Percentiles rank a stretch among this genome's conserved stretches.
Evolutionary conservation across 2,329 filamentous ascomycete species (phyloP).

Genomic region (Fusarium euwallaceae): DNA sequence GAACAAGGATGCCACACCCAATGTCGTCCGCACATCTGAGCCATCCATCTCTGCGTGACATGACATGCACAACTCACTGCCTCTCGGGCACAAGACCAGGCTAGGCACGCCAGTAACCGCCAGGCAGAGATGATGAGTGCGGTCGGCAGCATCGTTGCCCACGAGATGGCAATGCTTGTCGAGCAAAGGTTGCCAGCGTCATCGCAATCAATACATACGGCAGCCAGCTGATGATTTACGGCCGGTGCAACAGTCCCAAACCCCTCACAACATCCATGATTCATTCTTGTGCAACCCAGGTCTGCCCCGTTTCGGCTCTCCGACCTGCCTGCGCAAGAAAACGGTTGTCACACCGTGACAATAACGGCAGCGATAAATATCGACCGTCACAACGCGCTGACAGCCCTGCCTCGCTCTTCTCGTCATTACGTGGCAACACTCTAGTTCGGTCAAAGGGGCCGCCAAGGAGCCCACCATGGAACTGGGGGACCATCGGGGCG

Average conservation of each 20-base stretch:
- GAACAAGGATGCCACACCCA: constrained; percentile 39
- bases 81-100: constrained; percentile 15
- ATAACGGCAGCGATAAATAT: constrained; percentile 18
- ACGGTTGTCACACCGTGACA: constrained; percentile 15
- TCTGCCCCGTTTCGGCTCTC: constrained; percentile 5
- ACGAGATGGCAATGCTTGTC: constrained; percentile 21
- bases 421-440: constrained; percentile 48
- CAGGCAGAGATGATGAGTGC: constrained; percentile 31
- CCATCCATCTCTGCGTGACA: constrained; percentile 45
- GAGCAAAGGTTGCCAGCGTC: constrained; percentile 33
- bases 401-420: constrained; percentile 37
- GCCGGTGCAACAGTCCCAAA: constrained; percentile 27
- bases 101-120: constrained; percentile 33
- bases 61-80: constrained; percentile 43
- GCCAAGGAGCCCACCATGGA: constrained; percentile 41
- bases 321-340: constrained; percentile 2
- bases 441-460: constrained; percentile 46
- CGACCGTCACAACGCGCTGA: constrained; percentile 18
- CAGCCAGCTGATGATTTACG: constrained; percentile 22
- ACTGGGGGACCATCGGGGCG: constrained; percentile 37
- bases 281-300: constrained; percentile 11
- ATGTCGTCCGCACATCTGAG: constrained; percentile 30
- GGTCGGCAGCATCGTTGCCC: constrained; percentile 2
- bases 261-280: constrained; percentile 19
- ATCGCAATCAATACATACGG: constrained; percentile 40